A percentile compares a stretch with the other conserved stretches of the same genome.
Evolutionary conservation across 1,139 yeast genomes (phyloP).

Genomic region (Sugiyamaella xylanicola): DNA sequence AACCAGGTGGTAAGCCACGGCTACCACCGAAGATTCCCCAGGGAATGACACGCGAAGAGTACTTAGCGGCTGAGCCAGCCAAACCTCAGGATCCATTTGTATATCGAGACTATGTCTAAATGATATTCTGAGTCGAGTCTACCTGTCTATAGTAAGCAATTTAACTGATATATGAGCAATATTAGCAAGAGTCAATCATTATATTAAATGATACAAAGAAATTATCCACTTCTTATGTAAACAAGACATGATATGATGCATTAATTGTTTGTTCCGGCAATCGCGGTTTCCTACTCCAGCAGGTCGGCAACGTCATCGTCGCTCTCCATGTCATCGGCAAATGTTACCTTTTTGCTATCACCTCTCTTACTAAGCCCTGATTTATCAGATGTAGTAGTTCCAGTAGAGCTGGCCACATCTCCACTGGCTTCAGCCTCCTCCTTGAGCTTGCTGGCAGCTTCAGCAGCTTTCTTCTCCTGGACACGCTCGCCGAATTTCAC

Average conservation of each 20-base stretch:
- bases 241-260: too few species aligned
- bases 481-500: constrained; percentile 43
- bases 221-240: too few species aligned
- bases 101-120: constrained; percentile 24
- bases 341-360: constrained; percentile 21
- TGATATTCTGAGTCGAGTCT: too few species aligned
- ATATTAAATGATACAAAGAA: constrained; percentile 3
- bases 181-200: not conserved
- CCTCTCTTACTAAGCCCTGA: constrained; percentile 15
- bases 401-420: constrained; percentile 14
- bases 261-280: too few species aligned
- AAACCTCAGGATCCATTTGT: constrained; percentile 28
- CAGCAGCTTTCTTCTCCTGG: constrained; percentile 51
- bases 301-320: constrained; percentile 73
- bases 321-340: constrained; percentile 58
- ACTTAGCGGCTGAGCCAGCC: constrained; percentile 30
- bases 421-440: constrained; percentile 36
- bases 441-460: constrained; percentile 45
- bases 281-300: constrained; percentile 52
- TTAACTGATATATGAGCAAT: too few species aligned
- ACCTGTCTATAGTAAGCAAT: too few species aligned
- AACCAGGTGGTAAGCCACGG: constrained; percentile 25
- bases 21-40: constrained; percentile 39
- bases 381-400: constrained; percentile 25
- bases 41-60: constrained; percentile 38